Base-by-base conservation (phyloP, 371 early-diverging fungal species). In the Chytridiales sp. region DNA sequence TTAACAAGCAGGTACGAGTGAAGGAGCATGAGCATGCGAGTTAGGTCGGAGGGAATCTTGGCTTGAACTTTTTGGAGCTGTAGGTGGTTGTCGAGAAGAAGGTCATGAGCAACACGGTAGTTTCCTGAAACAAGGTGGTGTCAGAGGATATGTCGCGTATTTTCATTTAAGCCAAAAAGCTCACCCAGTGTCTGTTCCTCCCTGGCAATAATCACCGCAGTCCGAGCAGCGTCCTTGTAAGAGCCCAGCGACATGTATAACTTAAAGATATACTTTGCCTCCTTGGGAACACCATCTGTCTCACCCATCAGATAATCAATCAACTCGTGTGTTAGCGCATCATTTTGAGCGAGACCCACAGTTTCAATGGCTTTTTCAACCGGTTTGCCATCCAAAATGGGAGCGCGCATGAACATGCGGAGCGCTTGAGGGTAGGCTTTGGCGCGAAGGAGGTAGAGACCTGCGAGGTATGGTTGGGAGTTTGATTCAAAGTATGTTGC, bases 1-100 rank as follows among this genome's bases (percentile, higher is more conserved):
- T 81, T 81, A 26, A 81, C 79, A 9, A 81, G 64, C 31, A 81
- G 68, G 60, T 81, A 81, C 56, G 75, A 74, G 64, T 81, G 82
- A 15, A 81, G 62, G 1, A 81, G 53, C 75, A 77, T 74, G 47
- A 81, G 61, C 79, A 81, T 81, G 1, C 75, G 54, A 29, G 73
- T 73, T 27, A 81, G 51, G 43, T 81, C 78, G 4, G 74, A 62
- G 0, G 82, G 81, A 1, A 80, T 61, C 27, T 67, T 66, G 21
- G 59, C 67, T 30, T 70, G 66, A 27, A 52, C 59, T 24, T 39
- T 43, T 17, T 59, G 54, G 2, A 81, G 64, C 59, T 75, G 73
- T 4, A 41, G 30, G 63, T 66, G 66, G 48, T 75, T 78, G 48
- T 75, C 81, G 24, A 79, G 53, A 35, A 81, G 67, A 36, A 79